These are phyloP conservation scores for Aspergillus piperis DNA, from an alignment of 2,329 filamentous ascomycete species.

Conservation along the genomic window DNA sequence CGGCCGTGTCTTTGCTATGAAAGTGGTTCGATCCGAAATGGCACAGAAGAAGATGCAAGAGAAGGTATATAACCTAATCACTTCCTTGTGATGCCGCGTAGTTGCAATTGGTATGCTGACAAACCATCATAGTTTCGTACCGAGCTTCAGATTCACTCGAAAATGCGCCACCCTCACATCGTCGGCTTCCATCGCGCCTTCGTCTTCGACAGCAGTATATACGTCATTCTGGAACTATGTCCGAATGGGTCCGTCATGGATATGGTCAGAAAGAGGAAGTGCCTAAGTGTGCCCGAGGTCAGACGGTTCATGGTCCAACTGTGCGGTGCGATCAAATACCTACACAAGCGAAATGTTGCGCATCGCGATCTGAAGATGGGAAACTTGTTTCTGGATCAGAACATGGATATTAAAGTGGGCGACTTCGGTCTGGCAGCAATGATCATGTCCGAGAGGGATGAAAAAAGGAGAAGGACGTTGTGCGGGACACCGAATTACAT, in stretches of 20 bases:
- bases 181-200: constrained; percentile 95
- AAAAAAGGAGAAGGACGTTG: constrained; percentile 82
- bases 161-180: constrained; percentile 93
- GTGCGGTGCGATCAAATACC: constrained; percentile 95
- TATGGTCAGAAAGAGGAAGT: constrained; percentile 90
- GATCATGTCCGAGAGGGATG: constrained; percentile 85
- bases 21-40: constrained; percentile 54
- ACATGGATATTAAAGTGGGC: constrained; percentile 98
- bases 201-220: constrained; percentile 83
- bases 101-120: constrained; percentile 8
- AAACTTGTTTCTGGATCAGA: constrained; percentile 89
- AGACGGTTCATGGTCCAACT: constrained; percentile 93
- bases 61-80: constrained; percentile 39
- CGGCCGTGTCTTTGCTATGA: constrained; percentile 51
- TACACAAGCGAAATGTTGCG: constrained; percentile 93
- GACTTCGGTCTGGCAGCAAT: constrained; percentile 95
- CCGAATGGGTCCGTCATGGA: constrained; percentile 96
- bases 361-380: constrained; percentile 97
- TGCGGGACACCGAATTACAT: constrained; percentile 99
- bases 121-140: constrained; percentile 60
- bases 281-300: constrained; percentile 89
- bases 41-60: constrained; percentile 54
- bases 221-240: constrained; percentile 90
- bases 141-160: constrained; percentile 96
- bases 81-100: too few relatives aligned